Percentiles rank a stretch among this genome's conserved stretches.
phyloP scores from a whole-genome alignment of 2,329 filamentous ascomycete species.

The Curvularia spicifera region DNA sequence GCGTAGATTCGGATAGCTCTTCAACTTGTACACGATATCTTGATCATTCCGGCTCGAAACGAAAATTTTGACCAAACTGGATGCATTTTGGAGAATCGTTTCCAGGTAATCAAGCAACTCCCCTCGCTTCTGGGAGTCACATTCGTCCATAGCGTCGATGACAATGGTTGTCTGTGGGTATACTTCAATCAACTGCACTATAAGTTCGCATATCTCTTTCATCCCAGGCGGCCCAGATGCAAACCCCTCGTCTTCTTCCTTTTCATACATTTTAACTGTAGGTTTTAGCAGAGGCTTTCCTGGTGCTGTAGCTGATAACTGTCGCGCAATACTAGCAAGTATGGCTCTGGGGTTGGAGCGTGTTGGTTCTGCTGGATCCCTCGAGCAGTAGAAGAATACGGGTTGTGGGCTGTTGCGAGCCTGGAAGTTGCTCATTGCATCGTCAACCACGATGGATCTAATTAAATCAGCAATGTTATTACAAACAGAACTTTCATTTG shows the following conservation, averaged over 20 bases:
- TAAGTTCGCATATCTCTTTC: background rate
- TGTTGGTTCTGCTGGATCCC: slow-evolving; percentile 24
- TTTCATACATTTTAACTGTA: background rate
- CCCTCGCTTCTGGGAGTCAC: slow-evolving; percentile 27
- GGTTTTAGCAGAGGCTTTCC: slow-evolving; percentile 1
- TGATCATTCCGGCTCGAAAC: slow-evolving; percentile 45
- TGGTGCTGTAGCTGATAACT: background rate
- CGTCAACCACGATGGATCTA: slow-evolving; percentile 24
- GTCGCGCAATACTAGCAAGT: slow-evolving; percentile 24
- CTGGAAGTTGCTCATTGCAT: slow-evolving; percentile 18
- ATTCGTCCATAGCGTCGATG: slow-evolving; percentile 49
- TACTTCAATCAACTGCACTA: slow-evolving; percentile 22
- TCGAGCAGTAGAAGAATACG: slow-evolving; percentile 30
- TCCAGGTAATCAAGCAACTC: slow-evolving; percentile 35
- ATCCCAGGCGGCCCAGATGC: background rate
- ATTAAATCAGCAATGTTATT: background rate
- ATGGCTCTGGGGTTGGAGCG: slow-evolving; percentile 23
- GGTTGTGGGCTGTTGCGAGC: slow-evolving; percentile 18
- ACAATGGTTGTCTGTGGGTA: slow-evolving; percentile 38
- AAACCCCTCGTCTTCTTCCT: background rate
- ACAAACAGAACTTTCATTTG: slow-evolving; percentile 13
- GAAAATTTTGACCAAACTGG: slow-evolving; percentile 44
- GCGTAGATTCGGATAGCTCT: slow-evolving; percentile 31
- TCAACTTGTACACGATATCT: slow-evolving; percentile 25
- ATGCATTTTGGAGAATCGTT: slow-evolving; percentile 31